These are phyloP conservation scores for Penicillium sp. DNA, from an alignment of 2,329 filamentous ascomycete genomes.

Conservation along the genomic window DNA sequence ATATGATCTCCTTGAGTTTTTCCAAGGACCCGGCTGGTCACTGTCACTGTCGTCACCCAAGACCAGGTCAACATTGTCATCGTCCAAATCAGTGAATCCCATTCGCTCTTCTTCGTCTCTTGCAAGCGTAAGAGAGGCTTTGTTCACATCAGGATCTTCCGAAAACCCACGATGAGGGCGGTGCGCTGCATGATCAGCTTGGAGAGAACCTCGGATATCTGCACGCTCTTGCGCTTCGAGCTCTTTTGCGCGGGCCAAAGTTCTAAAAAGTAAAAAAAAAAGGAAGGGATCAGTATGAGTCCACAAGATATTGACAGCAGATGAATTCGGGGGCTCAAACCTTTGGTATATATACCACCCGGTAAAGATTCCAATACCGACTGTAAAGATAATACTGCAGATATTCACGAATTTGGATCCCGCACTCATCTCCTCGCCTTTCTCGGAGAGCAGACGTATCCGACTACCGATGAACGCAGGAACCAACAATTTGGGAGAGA, in stretches of 20 bases:
- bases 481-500: conserved; percentile 82
- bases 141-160: conserved; percentile 40
- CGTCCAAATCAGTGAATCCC: conserved; percentile 41
- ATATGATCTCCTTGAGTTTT: conserved; percentile 43
- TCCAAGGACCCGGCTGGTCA: conserved; percentile 25
- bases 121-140: conserved; percentile 40
- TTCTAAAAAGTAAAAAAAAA: conserved; percentile 30
- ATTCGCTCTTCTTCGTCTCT: conserved; percentile 45
- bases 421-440: conserved; percentile 75
- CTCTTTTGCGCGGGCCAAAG: conserved; percentile 48
- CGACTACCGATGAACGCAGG: conserved; percentile 89
- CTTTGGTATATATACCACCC: conserved; percentile 80
- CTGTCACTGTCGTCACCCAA: conserved; percentile 48
- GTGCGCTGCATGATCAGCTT: conserved; percentile 35
- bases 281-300: background rate
- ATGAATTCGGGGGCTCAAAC: conserved; percentile 34
- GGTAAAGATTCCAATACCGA: conserved; percentile 67
- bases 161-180: conserved; percentile 35
- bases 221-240: conserved; percentile 48
- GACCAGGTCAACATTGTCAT: conserved; percentile 40
- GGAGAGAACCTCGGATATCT: conserved; percentile 35
- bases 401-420: conserved; percentile 81
- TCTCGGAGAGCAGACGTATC: conserved; percentile 77
- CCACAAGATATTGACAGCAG: background rate
- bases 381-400: conserved; percentile 70